Evolutionary conservation across 2,329 filamentous ascomycete species (phyloP).

Genomic region (Phyllosticta paracitricarpa): DNA sequence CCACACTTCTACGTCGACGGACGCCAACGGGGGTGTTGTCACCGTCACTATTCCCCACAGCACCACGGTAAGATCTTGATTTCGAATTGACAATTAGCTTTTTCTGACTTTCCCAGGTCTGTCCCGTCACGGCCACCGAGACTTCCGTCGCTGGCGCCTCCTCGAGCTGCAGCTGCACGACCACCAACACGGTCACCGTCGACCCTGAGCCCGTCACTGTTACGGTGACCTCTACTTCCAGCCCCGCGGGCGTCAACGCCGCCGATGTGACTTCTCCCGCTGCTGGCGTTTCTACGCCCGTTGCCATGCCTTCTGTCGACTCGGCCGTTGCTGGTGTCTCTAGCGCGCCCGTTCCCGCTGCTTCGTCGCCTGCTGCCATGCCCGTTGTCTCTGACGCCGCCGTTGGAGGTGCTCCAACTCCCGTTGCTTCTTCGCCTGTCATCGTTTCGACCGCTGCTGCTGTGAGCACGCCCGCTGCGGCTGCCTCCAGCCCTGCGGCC

Average conservation of each 20-base stretch:
- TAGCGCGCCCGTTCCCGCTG: neutral
- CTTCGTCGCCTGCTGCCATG: neutral
- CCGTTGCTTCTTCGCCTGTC: neutral
- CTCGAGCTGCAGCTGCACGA: neutral
- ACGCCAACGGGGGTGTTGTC: slow-evolving; percentile 1
- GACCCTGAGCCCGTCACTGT: slow-evolving; percentile 5
- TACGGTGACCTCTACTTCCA: slow-evolving; percentile 2
- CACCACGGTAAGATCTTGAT: neutral
- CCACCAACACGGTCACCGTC: slow-evolving; percentile 5
- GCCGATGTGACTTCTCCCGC: neutral
- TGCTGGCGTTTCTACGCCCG: neutral
- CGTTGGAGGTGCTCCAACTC: neutral
- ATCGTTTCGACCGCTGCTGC: neutral
- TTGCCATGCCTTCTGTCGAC: neutral
- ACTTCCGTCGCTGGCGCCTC: neutral
- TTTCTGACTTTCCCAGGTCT: neutral
- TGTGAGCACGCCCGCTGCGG: neutral
- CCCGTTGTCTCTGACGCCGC: neutral
- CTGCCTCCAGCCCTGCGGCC: slow-evolving; percentile 3
- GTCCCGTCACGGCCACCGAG: slow-evolving; percentile 9
- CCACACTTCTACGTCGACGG: slow-evolving; percentile 2
- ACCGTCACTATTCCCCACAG: slow-evolving; percentile 4
- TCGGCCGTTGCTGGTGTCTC: neutral
- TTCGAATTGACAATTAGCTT: too few relatives aligned
- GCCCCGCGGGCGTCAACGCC: neutral